phyloP scores from a whole-genome alignment of 1,284 basidiomycete species.

The Porphyrellus sp. region DNA sequence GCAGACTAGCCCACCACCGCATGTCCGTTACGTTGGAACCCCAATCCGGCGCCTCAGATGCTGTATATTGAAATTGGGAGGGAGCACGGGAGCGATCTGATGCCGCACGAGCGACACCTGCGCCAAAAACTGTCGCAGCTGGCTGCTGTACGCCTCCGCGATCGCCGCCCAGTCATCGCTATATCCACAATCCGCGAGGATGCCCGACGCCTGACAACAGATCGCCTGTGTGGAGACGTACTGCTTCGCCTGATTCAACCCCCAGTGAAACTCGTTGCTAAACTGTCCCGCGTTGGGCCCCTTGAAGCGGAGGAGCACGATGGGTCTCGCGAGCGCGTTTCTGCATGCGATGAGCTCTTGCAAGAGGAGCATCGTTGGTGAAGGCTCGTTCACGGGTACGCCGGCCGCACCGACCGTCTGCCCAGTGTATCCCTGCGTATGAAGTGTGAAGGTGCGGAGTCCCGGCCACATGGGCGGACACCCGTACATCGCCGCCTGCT shows the following conservation, averaged over 20 bases:
- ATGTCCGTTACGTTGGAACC: slow-evolving; percentile 17
- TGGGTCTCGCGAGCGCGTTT: slow-evolving; percentile 21
- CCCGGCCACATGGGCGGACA: slow-evolving; percentile 32
- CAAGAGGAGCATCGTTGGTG: slow-evolving; percentile 31
- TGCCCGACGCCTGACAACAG: slow-evolving; percentile 21
- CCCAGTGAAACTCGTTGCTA: slow-evolving; percentile 33
- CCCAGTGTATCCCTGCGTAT: slow-evolving; percentile 32
- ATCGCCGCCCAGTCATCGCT: slow-evolving; percentile 30
- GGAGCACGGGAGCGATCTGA: slow-evolving; percentile 32
- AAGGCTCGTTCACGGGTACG: slow-evolving; percentile 33
- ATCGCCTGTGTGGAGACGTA: slow-evolving; percentile 25
- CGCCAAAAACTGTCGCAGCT: slow-evolving; percentile 31
- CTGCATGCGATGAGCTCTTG: slow-evolving; percentile 29
- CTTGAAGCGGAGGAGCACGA: slow-evolving; percentile 31
- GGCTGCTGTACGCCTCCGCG: slow-evolving; percentile 32
- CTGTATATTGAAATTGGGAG: slow-evolving; percentile 34
- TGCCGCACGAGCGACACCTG: slow-evolving; percentile 33
- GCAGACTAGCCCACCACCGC: not conserved
- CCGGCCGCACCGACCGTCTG: slow-evolving; percentile 20
- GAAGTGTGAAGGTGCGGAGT: slow-evolving; percentile 27
- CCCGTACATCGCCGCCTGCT: slow-evolving; percentile 30
- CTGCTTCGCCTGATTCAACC: slow-evolving; percentile 27
- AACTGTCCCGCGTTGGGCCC: slow-evolving; percentile 32
- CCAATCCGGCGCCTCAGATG: slow-evolving; percentile 32
- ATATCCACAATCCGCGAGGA: slow-evolving; percentile 30